Base-by-base conservation (phyloP, 148 eudicot species). In the Bassia scoparia region DNA sequence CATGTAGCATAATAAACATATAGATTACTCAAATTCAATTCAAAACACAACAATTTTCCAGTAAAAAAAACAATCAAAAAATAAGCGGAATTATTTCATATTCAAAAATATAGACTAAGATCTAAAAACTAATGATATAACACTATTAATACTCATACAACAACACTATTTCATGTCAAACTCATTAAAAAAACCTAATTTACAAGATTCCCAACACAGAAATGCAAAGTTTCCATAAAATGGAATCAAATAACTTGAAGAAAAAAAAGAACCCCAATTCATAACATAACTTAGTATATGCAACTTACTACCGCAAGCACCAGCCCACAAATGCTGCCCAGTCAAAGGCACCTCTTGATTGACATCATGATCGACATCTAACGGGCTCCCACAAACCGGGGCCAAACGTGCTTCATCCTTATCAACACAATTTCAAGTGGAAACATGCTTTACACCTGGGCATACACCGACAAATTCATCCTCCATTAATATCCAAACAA, bases 381-480 rank as follows among this genome's bases (percentile, higher is more conserved):
- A 92, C 87, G 68, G 76, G 73, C 88, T 69, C 69, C 98, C 80
- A 50, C 98, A 92, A 76, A 86, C 71, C 1, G 98, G 98, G 80
- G n/a, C n/a, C 98, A 92, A 71, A 77, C 84, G 38, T 82, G 79
- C 15, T 74, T 82, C 76, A 72, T 90, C 24, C 38, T 59, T 71
- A 76, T 88, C 98, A 16, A 90, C 84, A 70, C 98, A 92, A 50
- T 66, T 43, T 52, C 77, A 69, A 38, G 90, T 96, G 66, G 87
- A 92, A 58, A 87, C 79, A 50, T 92, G 98, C 27, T 69, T n/a
- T 63, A 71, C 98, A 92, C 17, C n/a, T 56, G 9, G 84, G 85
- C 43, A 92, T 71, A 33, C 55, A 74, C 75, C 90, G 61, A 50
- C 88, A 83, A 61, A 58, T 31, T 90, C 90, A 1, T 96, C 93